A percentile compares a stretch with the other conserved stretches of the same genome.
phyloP scores from a whole-genome alignment of 176 grass and related monocot species.

The Oryza rufipogon region DNA sequence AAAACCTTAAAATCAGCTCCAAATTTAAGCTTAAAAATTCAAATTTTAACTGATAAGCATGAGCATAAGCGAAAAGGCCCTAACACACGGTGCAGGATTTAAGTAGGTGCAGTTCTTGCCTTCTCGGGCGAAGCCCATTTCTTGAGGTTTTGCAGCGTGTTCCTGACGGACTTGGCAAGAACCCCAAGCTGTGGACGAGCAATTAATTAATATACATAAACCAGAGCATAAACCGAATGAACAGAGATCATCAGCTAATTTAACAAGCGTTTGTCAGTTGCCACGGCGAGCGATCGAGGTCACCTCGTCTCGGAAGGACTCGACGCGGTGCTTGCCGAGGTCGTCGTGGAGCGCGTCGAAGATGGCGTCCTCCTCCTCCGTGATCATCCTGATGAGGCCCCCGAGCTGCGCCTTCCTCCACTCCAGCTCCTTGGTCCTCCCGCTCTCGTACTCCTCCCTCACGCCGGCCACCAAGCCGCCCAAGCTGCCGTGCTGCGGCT shows the following conservation, averaged over 20 bases:
- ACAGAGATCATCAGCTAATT: neutral
- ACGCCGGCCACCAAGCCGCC: slow-evolving; percentile 34
- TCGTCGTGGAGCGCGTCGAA: slow-evolving; percentile 61
- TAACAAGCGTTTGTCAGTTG: neutral
- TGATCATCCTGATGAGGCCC: slow-evolving; percentile 53
- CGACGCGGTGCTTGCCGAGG: slow-evolving; percentile 62
- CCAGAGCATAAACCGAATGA: neutral
- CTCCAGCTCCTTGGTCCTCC: slow-evolving; percentile 54
- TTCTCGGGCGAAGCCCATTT: slow-evolving; percentile 69
- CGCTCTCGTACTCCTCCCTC: slow-evolving; percentile 50
- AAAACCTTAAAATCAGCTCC: no score
- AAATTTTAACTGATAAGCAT: no score
- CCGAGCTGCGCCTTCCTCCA: slow-evolving; percentile 70
- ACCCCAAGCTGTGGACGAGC: slow-evolving; percentile 47
- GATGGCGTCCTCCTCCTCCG: slow-evolving; percentile 68
- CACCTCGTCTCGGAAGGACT: slow-evolving; percentile 76
- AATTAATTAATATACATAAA: neutral
- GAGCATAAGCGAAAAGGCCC: no score
- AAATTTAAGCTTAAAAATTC: no score
- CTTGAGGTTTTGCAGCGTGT: slow-evolving; percentile 55
- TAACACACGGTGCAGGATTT: no score
- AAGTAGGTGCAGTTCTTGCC: slow-evolving; percentile 27
- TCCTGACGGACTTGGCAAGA: slow-evolving; percentile 48
- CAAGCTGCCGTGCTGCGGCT: neutral
- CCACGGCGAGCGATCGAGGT: neutral